Conservation (phyloP, 2,329 filamentous ascomycete genomes). For the Xylariaceae sp. region DNA sequence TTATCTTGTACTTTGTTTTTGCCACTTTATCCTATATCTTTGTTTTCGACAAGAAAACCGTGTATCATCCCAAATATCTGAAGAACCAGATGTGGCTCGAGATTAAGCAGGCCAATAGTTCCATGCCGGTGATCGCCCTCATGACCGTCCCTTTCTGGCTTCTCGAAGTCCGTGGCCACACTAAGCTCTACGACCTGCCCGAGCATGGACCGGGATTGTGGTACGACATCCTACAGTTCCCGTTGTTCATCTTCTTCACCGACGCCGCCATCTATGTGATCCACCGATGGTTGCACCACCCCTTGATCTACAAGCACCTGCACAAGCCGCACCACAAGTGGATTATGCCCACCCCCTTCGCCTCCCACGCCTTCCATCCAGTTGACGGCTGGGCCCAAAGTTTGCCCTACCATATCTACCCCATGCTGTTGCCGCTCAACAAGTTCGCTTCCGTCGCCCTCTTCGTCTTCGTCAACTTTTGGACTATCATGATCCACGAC, state of each 20-base stretch:
- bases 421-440: slow-evolving; percentile 89
- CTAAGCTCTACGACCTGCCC: slow-evolving; percentile 82
- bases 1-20: slow-evolving; percentile 82
- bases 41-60: slow-evolving; percentile 88
- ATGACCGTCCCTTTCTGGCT: slow-evolving; percentile 83
- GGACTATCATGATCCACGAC: slow-evolving; percentile 95
- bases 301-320: slow-evolving; percentile 77
- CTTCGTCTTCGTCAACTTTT: slow-evolving; percentile 93
- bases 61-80: slow-evolving; percentile 90
- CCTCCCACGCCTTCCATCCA: slow-evolving; percentile 93
- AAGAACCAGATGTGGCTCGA: slow-evolving; percentile 90
- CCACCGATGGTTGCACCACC: slow-evolving; percentile 75
- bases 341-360: slow-evolving; percentile 97
- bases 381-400: slow-evolving; percentile 88
- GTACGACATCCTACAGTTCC: slow-evolving; percentile 84
- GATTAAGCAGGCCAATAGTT: slow-evolving; percentile 74
- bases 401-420: slow-evolving; percentile 90
- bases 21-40: slow-evolving; percentile 83
- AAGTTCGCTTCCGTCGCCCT: slow-evolving; percentile 85
- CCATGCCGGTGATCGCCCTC: slow-evolving; percentile 82
- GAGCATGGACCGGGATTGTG: slow-evolving; percentile 73
- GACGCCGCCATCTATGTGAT: slow-evolving; percentile 81
- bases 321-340: slow-evolving; percentile 99
- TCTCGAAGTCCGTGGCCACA: slow-evolving; percentile 79
- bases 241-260: slow-evolving; percentile 76